Evolutionary conservation across 2,329 filamentous ascomycete species (phyloP).

Genomic region (Zymoseptoria pseudotritici): DNA sequence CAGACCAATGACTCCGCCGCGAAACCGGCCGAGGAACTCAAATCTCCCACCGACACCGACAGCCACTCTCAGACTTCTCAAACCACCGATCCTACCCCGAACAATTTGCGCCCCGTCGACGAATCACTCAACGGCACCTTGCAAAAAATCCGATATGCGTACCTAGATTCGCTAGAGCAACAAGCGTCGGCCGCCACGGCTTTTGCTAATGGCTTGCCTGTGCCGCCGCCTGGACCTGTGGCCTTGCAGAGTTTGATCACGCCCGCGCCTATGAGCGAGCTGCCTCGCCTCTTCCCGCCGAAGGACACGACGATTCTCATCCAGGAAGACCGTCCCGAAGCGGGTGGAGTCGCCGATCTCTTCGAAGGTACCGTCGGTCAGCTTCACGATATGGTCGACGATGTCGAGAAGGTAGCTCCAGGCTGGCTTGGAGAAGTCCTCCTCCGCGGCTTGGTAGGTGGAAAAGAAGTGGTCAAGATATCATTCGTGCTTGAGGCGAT

Average conservation of each 20-base stretch:
- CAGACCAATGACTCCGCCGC: constrained; percentile 62
- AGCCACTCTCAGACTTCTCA: constrained; percentile 53
- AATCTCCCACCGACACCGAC: constrained; percentile 40
- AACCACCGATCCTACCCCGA: constrained; percentile 22
- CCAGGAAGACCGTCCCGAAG: constrained; percentile 57
- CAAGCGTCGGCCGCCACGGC: constrained; percentile 26
- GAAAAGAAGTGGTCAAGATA: constrained; percentile 93
- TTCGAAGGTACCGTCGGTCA: constrained; percentile 82
- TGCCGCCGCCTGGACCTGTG: constrained; percentile 28
- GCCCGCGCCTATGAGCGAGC: constrained; percentile 65
- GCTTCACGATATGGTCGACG: constrained; percentile 67
- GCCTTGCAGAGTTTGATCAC: constrained; percentile 56
- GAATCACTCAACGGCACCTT: constrained; percentile 67
- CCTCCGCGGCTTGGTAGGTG: constrained; percentile 68
- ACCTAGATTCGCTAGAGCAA: constrained; percentile 59
- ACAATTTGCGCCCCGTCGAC: constrained; percentile 64
- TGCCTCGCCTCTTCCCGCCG: constrained; percentile 67
- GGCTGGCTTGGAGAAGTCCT: constrained; percentile 90
- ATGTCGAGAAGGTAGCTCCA: constrained; percentile 78
- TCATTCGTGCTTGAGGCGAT: constrained; percentile 73
- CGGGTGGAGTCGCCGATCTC: constrained; percentile 67
- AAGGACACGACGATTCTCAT: constrained; percentile 56
- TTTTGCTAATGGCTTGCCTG: constrained; percentile 27
- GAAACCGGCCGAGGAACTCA: constrained; percentile 61
- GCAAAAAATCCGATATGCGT: constrained; percentile 64